Evolutionary conservation across 768 basidiomycete genomes (phyloP).

Genomic region (Lactifluus piperatus): DNA sequence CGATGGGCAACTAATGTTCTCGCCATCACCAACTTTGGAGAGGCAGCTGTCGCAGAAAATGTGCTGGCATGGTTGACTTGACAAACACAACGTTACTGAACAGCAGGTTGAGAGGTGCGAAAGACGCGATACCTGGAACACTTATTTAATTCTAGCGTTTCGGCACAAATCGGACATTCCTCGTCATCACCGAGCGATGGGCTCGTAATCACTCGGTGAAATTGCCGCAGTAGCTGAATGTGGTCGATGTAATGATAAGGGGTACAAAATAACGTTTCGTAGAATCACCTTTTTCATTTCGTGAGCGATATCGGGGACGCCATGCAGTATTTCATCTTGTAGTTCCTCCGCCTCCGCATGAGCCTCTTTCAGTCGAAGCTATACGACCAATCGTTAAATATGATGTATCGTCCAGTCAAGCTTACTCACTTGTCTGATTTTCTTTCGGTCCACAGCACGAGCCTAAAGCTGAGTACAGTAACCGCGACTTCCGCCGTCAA

Average conservation of each 20-base stretch:
- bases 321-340: constrained; percentile 24
- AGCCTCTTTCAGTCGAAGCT: constrained; percentile 30
- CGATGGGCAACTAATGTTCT: constrained; percentile 30
- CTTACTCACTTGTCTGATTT: constrained; percentile 1
- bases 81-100: not conserved
- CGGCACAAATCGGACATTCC: constrained; percentile 34
- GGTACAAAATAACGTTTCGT: not conserved
- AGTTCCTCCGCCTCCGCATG: constrained; percentile 33
- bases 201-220: constrained; percentile 32
- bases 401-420: constrained; percentile 4
- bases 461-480: constrained; percentile 11
- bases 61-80: constrained; percentile 38
- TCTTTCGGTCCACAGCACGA: not conserved
- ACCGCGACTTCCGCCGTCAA: not conserved
- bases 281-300: constrained; percentile 35
- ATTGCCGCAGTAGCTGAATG: constrained; percentile 33
- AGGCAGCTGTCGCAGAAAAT: constrained; percentile 34
- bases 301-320: constrained; percentile 28
- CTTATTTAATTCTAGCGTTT: constrained; percentile 27
- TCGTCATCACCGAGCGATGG: constrained; percentile 32
- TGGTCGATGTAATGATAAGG: not conserved
- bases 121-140: constrained; percentile 26
- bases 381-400: not conserved
- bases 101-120: not conserved
- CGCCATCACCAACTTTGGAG: constrained; percentile 24